Percentiles rank a stretch among this genome's conserved stretches.
Evolutionary conservation across 108 stramenopile genomes (phyloP).

Genomic region (Bacterosira constricta): DNA sequence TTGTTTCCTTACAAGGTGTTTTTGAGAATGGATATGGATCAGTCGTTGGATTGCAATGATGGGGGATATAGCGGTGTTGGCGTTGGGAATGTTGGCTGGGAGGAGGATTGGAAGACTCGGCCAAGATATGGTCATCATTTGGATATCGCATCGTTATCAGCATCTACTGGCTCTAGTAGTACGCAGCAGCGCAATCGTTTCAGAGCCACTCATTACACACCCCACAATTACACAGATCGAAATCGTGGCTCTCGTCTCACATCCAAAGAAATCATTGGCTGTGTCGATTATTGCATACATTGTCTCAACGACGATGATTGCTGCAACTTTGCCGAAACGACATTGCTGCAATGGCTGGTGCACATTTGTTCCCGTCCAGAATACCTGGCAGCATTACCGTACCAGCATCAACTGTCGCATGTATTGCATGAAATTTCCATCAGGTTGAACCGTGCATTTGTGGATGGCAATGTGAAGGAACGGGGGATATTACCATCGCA

Average conservation of each 20-base stretch:
- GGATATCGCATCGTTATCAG: background rate
- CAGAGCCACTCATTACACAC: constrained; percentile 23
- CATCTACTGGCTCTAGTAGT: background rate
- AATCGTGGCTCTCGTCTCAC: constrained; percentile 40
- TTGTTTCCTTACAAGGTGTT: constrained; percentile 46
- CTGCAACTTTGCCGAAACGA: constrained; percentile 27
- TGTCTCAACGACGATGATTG: constrained; percentile 60
- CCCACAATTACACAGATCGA: constrained; percentile 11
- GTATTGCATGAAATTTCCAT: constrained; percentile 53
- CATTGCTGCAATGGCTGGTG: constrained; percentile 59
- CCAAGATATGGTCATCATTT: constrained; percentile 42
- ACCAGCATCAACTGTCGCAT: constrained; percentile 37
- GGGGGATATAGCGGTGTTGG: constrained; percentile 42
- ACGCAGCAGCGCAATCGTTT: too few species aligned
- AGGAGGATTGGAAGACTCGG: constrained; percentile 45
- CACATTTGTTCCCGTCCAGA: constrained; percentile 65
- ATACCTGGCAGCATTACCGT: constrained; percentile 59
- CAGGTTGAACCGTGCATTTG: constrained; percentile 32
- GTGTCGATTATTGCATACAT: constrained; percentile 57
- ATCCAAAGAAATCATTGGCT: constrained; percentile 27
- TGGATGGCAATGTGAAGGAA: constrained; percentile 4
- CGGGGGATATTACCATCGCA: constrained; percentile 4
- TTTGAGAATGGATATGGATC: constrained; percentile 24
- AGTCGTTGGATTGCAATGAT: constrained; percentile 29
- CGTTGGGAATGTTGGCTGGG: background rate